phyloP scores from a whole-genome alignment of 305 asterid species.

The Plantago coronopus region DNA sequence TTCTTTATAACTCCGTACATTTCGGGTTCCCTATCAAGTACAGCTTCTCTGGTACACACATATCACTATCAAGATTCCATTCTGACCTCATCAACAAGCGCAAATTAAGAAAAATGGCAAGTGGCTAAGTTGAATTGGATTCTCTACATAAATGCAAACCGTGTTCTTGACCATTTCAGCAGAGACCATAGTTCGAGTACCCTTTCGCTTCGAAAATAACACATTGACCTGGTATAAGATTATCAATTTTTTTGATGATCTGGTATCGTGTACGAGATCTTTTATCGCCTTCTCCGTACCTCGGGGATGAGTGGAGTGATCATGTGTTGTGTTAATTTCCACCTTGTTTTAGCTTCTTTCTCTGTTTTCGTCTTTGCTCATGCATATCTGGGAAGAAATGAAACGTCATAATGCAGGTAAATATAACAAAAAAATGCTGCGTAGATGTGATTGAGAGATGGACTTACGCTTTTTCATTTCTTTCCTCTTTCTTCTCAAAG shows the following conservation, averaged over 20 bases:
- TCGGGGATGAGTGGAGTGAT: not conserved
- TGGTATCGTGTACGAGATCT: not conserved
- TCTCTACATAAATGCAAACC: not conserved
- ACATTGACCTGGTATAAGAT: too few relatives aligned
- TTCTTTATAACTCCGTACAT: not conserved
- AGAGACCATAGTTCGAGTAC: not conserved
- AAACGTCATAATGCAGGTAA: conserved; percentile 8
- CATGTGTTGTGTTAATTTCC: conserved; percentile 29
- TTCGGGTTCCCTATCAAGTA: not conserved
- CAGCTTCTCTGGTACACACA: not conserved
- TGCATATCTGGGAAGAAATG: conserved; percentile 52
- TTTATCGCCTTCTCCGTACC: not conserved
- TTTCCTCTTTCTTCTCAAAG: conserved; percentile 72
- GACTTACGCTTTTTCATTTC: conserved; percentile 78
- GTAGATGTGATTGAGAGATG: conserved; percentile 2
- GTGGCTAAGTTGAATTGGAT: not conserved
- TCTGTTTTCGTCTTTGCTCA: conserved; percentile 75
- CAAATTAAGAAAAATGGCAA: not conserved
- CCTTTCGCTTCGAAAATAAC: not conserved
- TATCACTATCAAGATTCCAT: not conserved
- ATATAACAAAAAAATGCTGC: not conserved
- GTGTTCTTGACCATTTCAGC: not conserved
- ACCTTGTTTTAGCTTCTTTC: conserved; percentile 42
- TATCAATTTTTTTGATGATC: too few relatives aligned
- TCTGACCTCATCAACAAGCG: not conserved